A percentile compares a stretch with the other conserved stretches of the same genome.
Conservation (phyloP, 768 basidiomycete species). For the Pleurotus pulmonarius region DNA sequence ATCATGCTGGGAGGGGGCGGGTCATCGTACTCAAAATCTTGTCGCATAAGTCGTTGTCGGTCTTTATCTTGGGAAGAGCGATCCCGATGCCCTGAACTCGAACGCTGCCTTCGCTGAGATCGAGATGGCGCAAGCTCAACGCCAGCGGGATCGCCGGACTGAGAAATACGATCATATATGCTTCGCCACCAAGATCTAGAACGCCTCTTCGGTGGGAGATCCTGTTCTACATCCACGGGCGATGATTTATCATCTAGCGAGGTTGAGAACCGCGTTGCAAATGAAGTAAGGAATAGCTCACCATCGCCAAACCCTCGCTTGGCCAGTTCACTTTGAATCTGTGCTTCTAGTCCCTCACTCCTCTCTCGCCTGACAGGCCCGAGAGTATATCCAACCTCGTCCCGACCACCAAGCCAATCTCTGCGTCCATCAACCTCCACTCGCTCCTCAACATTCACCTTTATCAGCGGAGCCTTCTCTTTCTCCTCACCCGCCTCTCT, state of each 20-base stretch:
- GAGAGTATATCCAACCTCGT: slow-evolving; percentile 42
- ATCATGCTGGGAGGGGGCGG: slow-evolving; percentile 32
- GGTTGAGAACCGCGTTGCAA: neutral
- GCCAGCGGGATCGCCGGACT: slow-evolving; percentile 19
- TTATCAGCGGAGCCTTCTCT: slow-evolving; percentile 22
- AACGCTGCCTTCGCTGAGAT: slow-evolving; percentile 19
- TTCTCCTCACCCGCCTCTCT: neutral
- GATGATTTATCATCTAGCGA: neutral
- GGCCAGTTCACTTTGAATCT: slow-evolving; percentile 51
- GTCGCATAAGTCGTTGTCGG: slow-evolving; percentile 13
- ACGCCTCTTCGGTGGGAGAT: slow-evolving; percentile 11
- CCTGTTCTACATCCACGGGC: neutral
- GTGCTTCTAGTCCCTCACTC: slow-evolving; percentile 49
- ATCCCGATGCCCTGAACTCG: slow-evolving; percentile 9
- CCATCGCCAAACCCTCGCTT: slow-evolving; percentile 41
- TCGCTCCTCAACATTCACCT: slow-evolving; percentile 37
- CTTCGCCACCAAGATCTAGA: slow-evolving; percentile 57
- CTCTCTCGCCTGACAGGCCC: slow-evolving; percentile 35
- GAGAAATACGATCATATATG: slow-evolving; percentile 49
- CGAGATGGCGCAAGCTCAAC: slow-evolving; percentile 12
- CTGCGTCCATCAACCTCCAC: slow-evolving; percentile 40
- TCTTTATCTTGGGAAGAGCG: slow-evolving; percentile 7
- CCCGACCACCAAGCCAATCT: slow-evolving; percentile 50
- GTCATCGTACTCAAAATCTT: slow-evolving; percentile 30
- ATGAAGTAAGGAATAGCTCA: slow-evolving; percentile 15